Conservation (phyloP, 148 eudicot genomes). For the Arctostaphylos glauca region DNA sequence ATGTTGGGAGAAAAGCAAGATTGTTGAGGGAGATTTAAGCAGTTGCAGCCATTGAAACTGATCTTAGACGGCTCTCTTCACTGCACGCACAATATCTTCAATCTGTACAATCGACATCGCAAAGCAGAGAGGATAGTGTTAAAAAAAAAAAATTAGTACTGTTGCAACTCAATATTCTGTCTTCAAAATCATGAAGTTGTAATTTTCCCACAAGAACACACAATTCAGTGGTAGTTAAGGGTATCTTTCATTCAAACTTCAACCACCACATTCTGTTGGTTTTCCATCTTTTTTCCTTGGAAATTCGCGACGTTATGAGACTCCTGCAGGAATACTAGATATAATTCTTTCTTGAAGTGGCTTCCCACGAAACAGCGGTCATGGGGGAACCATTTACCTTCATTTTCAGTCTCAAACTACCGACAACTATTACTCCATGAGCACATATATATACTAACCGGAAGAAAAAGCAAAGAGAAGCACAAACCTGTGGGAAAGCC, state of each 20-base stretch:
- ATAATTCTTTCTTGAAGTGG: neutral
- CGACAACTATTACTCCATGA: neutral
- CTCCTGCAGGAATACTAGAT: neutral
- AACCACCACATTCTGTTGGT: neutral
- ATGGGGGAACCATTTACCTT: neutral
- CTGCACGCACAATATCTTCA: conserved; percentile 90
- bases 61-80: conserved; percentile 74
- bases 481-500: conserved; percentile 91
- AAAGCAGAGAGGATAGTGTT: neutral
- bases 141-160: neutral
- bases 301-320: neutral
- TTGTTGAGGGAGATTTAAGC: conserved; percentile 27
- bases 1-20: conserved; percentile 5
- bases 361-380: neutral
- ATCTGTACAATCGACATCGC: conserved; percentile 40
- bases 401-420: neutral
- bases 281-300: neutral
- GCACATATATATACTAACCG: neutral
- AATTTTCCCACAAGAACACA: neutral
- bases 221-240: neutral
- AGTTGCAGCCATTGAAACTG: conserved; percentile 64
- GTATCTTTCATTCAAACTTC: neutral
- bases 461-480: neutral
- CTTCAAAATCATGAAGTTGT: neutral
- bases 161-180: neutral